Conservation (phyloP, 2,329 filamentous ascomycete genomes). For the Monosporascus sp. region DNA sequence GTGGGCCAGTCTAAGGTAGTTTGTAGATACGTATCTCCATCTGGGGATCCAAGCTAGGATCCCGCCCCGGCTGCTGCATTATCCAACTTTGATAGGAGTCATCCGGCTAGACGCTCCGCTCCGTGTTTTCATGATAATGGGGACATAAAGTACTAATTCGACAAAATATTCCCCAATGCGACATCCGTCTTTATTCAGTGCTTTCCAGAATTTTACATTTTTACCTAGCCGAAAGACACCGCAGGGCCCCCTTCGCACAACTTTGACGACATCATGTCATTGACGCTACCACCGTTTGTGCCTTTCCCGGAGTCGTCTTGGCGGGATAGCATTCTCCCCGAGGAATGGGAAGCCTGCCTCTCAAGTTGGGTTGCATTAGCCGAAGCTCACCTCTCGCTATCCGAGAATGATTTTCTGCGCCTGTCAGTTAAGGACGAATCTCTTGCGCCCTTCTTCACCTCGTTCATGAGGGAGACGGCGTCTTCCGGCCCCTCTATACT, state of each 20-base stretch:
- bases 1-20: neutral
- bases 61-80: neutral
- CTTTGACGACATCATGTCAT: constrained; percentile 26
- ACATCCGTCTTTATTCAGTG: too few species aligned
- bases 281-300: constrained; percentile 63
- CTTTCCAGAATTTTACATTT: too few species aligned
- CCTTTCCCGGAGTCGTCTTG: constrained; percentile 67
- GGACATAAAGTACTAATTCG: neutral
- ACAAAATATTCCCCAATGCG: too few species aligned
- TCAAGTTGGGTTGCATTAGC: constrained; percentile 69
- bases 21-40: neutral
- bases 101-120: neutral
- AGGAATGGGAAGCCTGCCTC: constrained; percentile 74
- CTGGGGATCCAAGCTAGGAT: too few species aligned
- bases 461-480: constrained; percentile 56
- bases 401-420: constrained; percentile 48
- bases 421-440: constrained; percentile 51
- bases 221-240: too few species aligned
- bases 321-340: constrained; percentile 57
- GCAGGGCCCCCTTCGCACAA: neutral
- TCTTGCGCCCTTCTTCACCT: constrained; percentile 56
- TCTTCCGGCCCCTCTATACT: constrained; percentile 28
- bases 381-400: constrained; percentile 56
- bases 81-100: neutral
- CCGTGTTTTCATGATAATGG: neutral